phyloP scores from a whole-genome alignment of 2,329 filamentous ascomycete species.

The Cercospora zeae-maydis region DNA sequence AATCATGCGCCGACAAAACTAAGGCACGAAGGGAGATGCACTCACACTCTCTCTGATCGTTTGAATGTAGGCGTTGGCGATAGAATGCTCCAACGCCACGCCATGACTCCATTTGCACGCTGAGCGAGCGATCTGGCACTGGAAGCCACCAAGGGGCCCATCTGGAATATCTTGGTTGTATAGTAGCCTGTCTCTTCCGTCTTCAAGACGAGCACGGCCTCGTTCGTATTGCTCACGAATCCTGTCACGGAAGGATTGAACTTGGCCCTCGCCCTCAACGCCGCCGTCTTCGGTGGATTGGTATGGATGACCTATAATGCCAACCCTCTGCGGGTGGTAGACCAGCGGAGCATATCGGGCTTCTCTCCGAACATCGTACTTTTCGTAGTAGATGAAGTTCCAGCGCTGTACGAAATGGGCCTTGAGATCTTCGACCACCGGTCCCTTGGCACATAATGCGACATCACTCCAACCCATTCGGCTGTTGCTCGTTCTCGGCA shows the following conservation, averaged over 20 bases:
- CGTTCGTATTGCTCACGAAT: constrained; percentile 32
- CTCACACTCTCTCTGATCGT: constrained; percentile 84
- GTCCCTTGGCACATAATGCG: constrained; percentile 69
- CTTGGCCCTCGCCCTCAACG: constrained; percentile 31
- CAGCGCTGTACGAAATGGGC: constrained; percentile 81
- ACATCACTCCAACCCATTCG: constrained; percentile 94
- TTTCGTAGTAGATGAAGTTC: constrained; percentile 85
- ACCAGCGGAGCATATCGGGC: constrained; percentile 45
- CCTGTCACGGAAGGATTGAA: constrained; percentile 32
- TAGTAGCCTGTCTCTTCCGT: constrained; percentile 23
- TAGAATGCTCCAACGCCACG: constrained; percentile 65
- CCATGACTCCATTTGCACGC: constrained; percentile 57
- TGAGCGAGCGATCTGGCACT: constrained; percentile 71
- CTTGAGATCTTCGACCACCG: constrained; percentile 69
- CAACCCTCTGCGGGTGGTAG: constrained; percentile 37
- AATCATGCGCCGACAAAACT: background rate
- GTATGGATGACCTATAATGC: constrained; percentile 36
- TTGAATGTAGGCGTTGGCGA: constrained; percentile 91
- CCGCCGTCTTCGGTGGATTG: constrained; percentile 26
- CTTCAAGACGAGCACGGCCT: constrained; percentile 26
- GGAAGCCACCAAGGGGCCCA: constrained; percentile 64
- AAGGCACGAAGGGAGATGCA: background rate
- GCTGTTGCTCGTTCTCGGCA: constrained; percentile 66
- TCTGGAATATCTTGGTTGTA: constrained; percentile 26
- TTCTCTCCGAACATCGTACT: constrained; percentile 63